Conservation (phyloP, 208 protist species). For the Crithidia brevicula region DNA sequence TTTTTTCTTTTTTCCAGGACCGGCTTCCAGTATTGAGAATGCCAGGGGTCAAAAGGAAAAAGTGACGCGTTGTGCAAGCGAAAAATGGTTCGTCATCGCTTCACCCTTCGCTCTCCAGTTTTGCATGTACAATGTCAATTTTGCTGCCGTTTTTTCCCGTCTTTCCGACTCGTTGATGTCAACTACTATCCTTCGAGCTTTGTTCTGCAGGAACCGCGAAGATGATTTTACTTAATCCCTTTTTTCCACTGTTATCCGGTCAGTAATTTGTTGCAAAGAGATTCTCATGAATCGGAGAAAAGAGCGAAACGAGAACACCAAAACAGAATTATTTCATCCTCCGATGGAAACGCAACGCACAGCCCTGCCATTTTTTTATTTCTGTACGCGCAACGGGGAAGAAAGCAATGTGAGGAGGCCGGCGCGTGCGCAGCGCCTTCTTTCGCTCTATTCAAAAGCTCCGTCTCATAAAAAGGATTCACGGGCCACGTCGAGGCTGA, state of each 20-base stretch:
- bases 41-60: too few species aligned
- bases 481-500: background rate
- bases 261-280: background rate
- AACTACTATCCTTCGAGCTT: background rate
- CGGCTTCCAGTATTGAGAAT: background rate
- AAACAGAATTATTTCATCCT: too few species aligned
- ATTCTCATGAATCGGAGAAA: conserved; percentile 1
- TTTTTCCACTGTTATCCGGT: background rate
- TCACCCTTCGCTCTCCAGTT: background rate
- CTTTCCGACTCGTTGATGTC: background rate
- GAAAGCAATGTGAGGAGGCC: too few species aligned
- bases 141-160: background rate
- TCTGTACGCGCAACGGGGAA: too few species aligned
- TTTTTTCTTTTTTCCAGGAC: background rate
- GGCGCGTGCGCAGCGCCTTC: too few species aligned
- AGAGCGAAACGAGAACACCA: too few species aligned
- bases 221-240: background rate
- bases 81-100: background rate
- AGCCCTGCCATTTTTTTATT: too few species aligned
- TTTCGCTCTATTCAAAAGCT: too few species aligned
- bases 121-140: conserved; percentile 17
- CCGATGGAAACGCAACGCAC: background rate
- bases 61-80: too few species aligned
- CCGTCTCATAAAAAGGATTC: background rate
- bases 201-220: background rate